Conservation (phyloP, 306 rosid species). For the Hippophae gyantsensis region DNA sequence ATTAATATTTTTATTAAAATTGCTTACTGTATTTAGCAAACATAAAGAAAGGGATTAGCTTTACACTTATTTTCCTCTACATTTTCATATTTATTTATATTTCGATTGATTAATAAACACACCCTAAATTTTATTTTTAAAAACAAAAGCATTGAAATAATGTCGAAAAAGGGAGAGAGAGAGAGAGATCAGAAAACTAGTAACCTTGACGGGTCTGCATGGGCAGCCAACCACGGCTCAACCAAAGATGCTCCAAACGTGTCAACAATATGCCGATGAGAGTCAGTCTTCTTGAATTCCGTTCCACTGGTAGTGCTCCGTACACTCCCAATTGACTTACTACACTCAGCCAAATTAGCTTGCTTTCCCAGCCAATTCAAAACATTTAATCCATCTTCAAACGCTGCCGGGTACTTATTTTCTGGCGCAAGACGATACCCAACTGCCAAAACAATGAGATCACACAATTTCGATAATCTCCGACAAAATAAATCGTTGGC, state of each 20-base stretch:
- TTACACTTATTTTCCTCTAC: too few species aligned
- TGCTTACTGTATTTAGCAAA: too few species aligned
- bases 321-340: slow-evolving; percentile 29
- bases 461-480: slow-evolving; percentile 60
- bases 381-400: slow-evolving; percentile 70
- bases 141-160: too few species aligned
- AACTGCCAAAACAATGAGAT: slow-evolving; percentile 63
- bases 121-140: too few species aligned
- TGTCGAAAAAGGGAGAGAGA: too few species aligned
- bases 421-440: slow-evolving; percentile 91
- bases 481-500: slow-evolving; percentile 69
- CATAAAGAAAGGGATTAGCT: too few species aligned
- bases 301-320: background rate
- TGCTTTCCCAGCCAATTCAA: slow-evolving; percentile 83
- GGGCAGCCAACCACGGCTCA: slow-evolving; percentile 99
- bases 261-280: slow-evolving; percentile 41
- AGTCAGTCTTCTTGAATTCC: background rate
- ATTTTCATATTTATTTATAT: too few species aligned
- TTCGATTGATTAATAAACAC: too few species aligned
- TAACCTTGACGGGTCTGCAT: slow-evolving; percentile 72
- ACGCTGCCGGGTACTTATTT: slow-evolving; percentile 72
- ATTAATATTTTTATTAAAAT: too few species aligned
- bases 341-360: slow-evolving; percentile 48
- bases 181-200: background rate
- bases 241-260: slow-evolving; percentile 69